A percentile compares a stretch with the other conserved stretches of the same genome.
Evolutionary conservation across 257 asterid species (phyloP).

Genomic region (Leptodermis oblonga): DNA sequence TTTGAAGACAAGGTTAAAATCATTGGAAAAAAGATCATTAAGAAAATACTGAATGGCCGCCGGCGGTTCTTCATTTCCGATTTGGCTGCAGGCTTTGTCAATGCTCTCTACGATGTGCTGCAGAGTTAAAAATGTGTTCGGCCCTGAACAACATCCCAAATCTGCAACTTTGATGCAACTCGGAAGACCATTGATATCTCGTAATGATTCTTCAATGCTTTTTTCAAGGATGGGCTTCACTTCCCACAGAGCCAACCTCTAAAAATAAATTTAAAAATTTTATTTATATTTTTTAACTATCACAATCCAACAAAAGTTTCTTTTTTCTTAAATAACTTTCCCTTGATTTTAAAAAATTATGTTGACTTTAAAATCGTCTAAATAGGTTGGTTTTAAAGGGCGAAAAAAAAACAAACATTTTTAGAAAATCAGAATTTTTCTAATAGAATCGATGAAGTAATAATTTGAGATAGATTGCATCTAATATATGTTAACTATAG

Average conservation of each 20-base stretch:
- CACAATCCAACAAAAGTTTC: no score
- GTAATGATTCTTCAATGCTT: not conserved
- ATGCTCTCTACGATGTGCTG: not conserved
- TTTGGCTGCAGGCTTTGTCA: not conserved
- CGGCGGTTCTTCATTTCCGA: not conserved
- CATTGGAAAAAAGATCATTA: constrained; percentile 14
- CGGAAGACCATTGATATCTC: not conserved
- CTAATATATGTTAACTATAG: no score
- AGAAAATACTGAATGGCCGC: not conserved
- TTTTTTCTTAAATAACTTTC: no score
- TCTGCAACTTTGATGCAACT: constrained; percentile 8
- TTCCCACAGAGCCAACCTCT: not conserved
- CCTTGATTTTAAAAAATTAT: no score
- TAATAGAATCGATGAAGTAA: no score
- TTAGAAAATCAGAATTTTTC: no score
- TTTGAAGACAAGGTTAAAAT: constrained; percentile 6
- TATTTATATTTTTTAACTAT: no score
- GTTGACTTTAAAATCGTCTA: no score
- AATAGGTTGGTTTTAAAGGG: no score
- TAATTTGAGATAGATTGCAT: no score
- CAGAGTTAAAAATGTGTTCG: constrained; percentile 2
- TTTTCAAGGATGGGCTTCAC: not conserved
- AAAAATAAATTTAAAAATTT: no score
- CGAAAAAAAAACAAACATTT: no score
- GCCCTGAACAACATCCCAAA: constrained; percentile 24